phyloP scores from a whole-genome alignment of 2,329 filamentous ascomycete species.

The Pyricularia sp. region DNA sequence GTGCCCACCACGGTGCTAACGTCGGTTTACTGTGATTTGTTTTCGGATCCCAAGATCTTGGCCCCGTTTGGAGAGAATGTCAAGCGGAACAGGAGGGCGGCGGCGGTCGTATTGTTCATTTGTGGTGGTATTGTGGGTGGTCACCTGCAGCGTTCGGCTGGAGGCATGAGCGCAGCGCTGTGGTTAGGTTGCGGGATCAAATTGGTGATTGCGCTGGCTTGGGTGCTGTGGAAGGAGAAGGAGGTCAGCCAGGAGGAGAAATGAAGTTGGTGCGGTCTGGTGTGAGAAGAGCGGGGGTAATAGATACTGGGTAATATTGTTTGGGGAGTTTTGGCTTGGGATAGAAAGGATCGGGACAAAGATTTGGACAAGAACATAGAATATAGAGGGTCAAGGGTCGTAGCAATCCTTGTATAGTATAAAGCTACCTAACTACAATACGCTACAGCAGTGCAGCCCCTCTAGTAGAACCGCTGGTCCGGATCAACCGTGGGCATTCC shows the following conservation, averaged over 20 bases:
- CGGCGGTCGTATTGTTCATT: conserved; percentile 33
- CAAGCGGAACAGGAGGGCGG: conserved; percentile 38
- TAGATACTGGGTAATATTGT: background rate
- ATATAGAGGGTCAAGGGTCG: background rate
- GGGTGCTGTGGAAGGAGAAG: conserved; percentile 14
- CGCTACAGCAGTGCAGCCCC: background rate
- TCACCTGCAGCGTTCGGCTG: conserved; percentile 33
- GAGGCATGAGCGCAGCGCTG: conserved; percentile 30
- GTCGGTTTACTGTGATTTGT: conserved; percentile 42
- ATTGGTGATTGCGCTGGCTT: conserved; percentile 24
- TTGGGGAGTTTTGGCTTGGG: no score
- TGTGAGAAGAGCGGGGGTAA: no score
- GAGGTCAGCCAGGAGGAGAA: background rate
- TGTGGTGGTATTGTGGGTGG: conserved; percentile 35
- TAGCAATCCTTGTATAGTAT: background rate
- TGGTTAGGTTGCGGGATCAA: conserved; percentile 38
- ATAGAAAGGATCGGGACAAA: background rate
- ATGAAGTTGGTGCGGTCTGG: background rate
- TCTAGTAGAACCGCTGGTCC: background rate
- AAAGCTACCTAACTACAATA: background rate
- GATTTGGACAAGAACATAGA: background rate
- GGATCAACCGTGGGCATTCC: background rate
- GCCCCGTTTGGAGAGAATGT: conserved; percentile 30
- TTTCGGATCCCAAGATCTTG: conserved; percentile 40
- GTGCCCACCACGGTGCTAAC: conserved; percentile 48